Evolutionary conservation across 2,329 filamentous ascomycete genomes (phyloP), one percentile per base, ranked within the genome.

Genomic region (Talaromyces pinophilus): DNA sequence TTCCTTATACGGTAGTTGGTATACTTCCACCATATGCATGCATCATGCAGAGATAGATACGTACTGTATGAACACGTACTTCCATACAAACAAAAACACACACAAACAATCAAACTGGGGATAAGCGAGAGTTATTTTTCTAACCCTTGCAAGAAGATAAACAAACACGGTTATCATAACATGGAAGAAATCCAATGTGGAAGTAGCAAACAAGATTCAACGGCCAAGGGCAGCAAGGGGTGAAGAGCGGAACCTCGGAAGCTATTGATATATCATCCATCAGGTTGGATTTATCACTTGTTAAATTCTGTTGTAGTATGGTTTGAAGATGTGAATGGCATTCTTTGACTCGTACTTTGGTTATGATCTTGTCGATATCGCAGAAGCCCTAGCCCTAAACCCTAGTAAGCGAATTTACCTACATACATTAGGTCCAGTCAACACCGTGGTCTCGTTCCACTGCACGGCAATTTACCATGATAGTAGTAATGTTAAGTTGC

Each of bases 361-460:
- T 5, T 52, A 50, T 5, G 25, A 25, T 28, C 11, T 52, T n/a
- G 48, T 7, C 28, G 15, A 5, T 6, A 54, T 15, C 1, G 10
- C 2, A 22, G 54, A 22, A 38, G 54, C 33, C 54, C 54, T 40
- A 57, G 54, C 54, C 54, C 54, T 40, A 57, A 54, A 25, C 11
- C 54, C 33, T 17, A 19, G 54, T 57, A 57, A 57, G 54, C 54
- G 54, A 57, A 25, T 55, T 22, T 17, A 57, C 30, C n/a, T 22
- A 38, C 33, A 40, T 22, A 22, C 33, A 10, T n/a, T 25, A 25
- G 2, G 25, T 25, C 25, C 25, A 25, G 25, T 25, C 54, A 40
- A 57, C 33, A 38, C 19, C 33, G 25, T 4, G 33, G 33, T 38
- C 33, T 22, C 6, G 15, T 25, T 38, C 3, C 33, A 10, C 11